A percentile compares a stretch with the other conserved stretches of the same genome.
These are phyloP conservation scores for Cystofilobasidium macerans DNA, from an alignment of 768 basidiomycete species.

Conservation along the genomic window DNA sequence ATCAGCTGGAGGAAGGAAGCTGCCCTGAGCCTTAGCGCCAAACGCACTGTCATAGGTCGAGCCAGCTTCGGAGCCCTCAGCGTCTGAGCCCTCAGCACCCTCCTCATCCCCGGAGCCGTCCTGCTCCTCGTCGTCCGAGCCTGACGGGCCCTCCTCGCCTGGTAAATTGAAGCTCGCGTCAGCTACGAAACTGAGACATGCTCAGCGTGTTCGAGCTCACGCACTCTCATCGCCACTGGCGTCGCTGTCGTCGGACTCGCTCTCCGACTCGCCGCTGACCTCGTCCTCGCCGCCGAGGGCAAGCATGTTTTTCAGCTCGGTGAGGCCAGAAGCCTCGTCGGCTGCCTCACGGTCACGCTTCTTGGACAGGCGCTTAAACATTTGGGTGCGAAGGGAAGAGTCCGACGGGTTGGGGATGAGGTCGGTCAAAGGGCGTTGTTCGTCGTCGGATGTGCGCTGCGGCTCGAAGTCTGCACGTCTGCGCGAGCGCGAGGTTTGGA, in stretches of 20 bases:
- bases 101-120: slow-evolving; percentile 1
- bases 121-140: slow-evolving; percentile 18
- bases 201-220: neutral
- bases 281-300: slow-evolving; percentile 25
- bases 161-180: neutral
- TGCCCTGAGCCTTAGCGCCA: too few relatives aligned
- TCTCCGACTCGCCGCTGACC: slow-evolving; percentile 22
- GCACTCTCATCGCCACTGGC: slow-evolving; percentile 9
- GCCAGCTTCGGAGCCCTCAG: neutral
- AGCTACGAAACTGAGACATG: neutral
- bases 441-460: too few relatives aligned
- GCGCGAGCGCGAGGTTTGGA: too few relatives aligned
- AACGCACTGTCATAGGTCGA: slow-evolving; percentile 14
- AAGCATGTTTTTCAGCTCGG: slow-evolving; percentile 22
- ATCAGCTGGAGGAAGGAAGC: neutral
- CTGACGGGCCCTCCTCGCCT: slow-evolving; percentile 28
- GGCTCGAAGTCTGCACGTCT: too few relatives aligned
- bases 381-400: slow-evolving; percentile 8
- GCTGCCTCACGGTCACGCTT: slow-evolving; percentile 37
- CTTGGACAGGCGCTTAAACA: slow-evolving; percentile 14
- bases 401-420: neutral
- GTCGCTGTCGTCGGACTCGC: slow-evolving; percentile 21
- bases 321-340: slow-evolving; percentile 24
- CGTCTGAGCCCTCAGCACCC: slow-evolving; percentile 2
- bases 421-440: neutral